A percentile compares a stretch with the other conserved stretches of the same genome.
phyloP scores from a whole-genome alignment of 2,329 filamentous ascomycete genomes.

The Dactylella cylindrospora region DNA sequence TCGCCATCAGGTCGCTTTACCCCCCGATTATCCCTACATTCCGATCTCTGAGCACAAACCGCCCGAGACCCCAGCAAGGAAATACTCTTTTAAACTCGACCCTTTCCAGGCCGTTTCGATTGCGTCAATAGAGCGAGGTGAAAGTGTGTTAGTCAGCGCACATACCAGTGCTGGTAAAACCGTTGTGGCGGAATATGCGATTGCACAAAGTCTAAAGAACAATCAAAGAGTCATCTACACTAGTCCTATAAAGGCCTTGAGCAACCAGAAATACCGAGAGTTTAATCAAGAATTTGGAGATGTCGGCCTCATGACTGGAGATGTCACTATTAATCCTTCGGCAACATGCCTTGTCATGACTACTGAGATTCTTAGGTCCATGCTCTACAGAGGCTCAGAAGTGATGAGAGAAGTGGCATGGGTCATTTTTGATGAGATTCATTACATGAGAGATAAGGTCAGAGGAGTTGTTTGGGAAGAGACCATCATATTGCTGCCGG shows the following conservation, averaged over 20 bases:
- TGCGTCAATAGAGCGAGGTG: slow-evolving; percentile 89
- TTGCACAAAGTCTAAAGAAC: slow-evolving; percentile 93
- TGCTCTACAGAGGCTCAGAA: slow-evolving; percentile 96
- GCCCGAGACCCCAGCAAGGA: slow-evolving; percentile 80
- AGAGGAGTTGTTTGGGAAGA: slow-evolving; percentile 99
- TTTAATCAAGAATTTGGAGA: slow-evolving; percentile 95
- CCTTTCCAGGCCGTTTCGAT: slow-evolving; percentile 96
- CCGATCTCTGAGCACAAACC: slow-evolving; percentile 93
- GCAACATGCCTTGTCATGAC: slow-evolving; percentile 99
- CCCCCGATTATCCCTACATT: slow-evolving; percentile 89
- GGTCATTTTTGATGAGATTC: slow-evolving; percentile 98
- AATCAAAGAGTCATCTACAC: slow-evolving; percentile 99
- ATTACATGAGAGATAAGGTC: slow-evolving; percentile 93
- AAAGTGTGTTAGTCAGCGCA: slow-evolving; percentile 94
- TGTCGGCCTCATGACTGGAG: slow-evolving; percentile 96
- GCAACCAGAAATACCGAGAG: slow-evolving; percentile 97
- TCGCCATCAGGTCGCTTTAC: slow-evolving; percentile 93
- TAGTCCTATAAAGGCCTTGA: slow-evolving; percentile 96
- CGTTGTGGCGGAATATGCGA: slow-evolving; percentile 95
- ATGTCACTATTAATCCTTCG: slow-evolving; percentile 98
- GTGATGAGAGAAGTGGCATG: slow-evolving; percentile 99
- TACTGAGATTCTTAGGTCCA: slow-evolving; percentile 96
- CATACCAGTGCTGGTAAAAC: slow-evolving; percentile 98
- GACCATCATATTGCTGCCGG: slow-evolving; percentile 94
- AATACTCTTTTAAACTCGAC: slow-evolving; percentile 87